Base-by-base conservation (phyloP, 2,329 filamentous ascomycete species). In the Kalaharituber pfeilii region DNA sequence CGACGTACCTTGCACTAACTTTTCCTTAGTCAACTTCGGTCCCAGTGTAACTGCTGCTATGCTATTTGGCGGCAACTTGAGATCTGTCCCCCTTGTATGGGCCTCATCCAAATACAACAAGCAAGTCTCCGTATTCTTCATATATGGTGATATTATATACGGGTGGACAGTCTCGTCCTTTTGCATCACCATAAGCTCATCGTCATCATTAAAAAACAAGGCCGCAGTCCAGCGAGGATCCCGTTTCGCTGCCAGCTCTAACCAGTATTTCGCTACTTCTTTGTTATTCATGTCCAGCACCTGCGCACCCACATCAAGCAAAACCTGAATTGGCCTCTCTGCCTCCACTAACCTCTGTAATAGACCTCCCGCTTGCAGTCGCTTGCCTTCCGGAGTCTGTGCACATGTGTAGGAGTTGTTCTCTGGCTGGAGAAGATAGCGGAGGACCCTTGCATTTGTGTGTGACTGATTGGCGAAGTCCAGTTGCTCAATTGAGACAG, bases 91-190 rank as follows among this genome's bases (percentile, higher is more conserved):
- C 54, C 82, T 67, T 0, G 82, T 84, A 57, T 87, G 82, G 0
- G 75, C 73, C 56, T 88, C 78, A 52, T 87, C 83, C 0, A 89
- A 69, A 51, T 80, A 87, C 0, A 86, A 71, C 0, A 85, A 64
- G 52, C 82, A 87, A 0, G 57, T 61, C 3, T 77, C 75, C 0
- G 82, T 65, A 3, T 79, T 72, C 0, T 71, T 69, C 0, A 69
- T 66, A 60, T 77, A 85, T 0, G 80, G 72, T 0, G 83, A 86
- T 0, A 69, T 72, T 2, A 74, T 71, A 0, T 87, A 68, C 0
- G 67, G 62, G 33, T 79, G 74, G 0, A 72, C 59, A 0, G 64
- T 63, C 0, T 72, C 74, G 2, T 66, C 65, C 0, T 72, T 69
- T 55, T 78, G 72, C 0, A 81, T 36, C 0, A 82, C 75, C 0